Evolutionary conservation across 257 asterid genomes (phyloP), one percentile per base, ranked within the genome.

Genomic region (Lycium ferocissimum): DNA sequence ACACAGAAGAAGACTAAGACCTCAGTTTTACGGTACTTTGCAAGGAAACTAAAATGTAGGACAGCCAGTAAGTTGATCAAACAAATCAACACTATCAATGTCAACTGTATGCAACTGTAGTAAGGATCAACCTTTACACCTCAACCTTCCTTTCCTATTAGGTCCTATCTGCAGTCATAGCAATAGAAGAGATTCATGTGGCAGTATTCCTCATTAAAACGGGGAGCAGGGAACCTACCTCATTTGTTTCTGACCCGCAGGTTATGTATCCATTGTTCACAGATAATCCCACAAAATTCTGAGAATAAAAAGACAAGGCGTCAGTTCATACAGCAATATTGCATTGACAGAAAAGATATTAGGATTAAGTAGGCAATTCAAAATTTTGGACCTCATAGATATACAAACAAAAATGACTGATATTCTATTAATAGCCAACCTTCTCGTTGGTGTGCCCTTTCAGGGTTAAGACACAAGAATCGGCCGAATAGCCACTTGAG

Each of bases 261-360:
- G 98, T 85, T 75, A 96, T 95, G 88, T 95, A 96, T 85, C 98
- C 98, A 89, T 94, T 95, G 87, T 90, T 88, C 88, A 92, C 95
- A 61, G 99, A 94, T 70, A 95, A 92, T 72, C 99, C 99, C 87
- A 96, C 98, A 91, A 96, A 96, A 87, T 96, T 96, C 99, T 95
- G 98, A 90, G 80, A 85, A 89, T 84, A 40, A 81, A 76, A 83
- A 87, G 84, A 49, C 54, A 87, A 83, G 59, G 53, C 15, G 49
- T 78, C 49, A 78, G 61, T 8, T 26, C 49, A 54, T 78, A 53
- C 49, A 78, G 43, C 12, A 49, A 49, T 75, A 75, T 5, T 47
- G 43, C 13, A 20, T 43, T 15, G 82, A 78, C 38, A 78, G 33
- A 5, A 5, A 78, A 76, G 62, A 78, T 53, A 33, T 14, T 35